Conservation (phyloP, 139 green algal genomes). For the Yamagishiella unicocca region DNA sequence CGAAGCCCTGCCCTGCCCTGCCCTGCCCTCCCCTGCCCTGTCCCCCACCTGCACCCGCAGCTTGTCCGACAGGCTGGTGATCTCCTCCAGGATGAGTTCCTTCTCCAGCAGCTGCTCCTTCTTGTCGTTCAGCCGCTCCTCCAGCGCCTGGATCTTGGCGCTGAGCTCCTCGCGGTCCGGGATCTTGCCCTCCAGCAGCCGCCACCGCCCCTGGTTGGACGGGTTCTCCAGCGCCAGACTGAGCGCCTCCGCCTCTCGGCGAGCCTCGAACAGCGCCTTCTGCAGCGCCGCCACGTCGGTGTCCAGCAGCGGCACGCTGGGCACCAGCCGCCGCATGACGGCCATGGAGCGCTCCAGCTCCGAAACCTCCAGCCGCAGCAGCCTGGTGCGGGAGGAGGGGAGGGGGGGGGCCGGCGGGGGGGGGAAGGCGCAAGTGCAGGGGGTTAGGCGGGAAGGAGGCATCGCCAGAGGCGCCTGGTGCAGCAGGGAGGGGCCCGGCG, state of each 20-base stretch:
- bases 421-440: too few species aligned
- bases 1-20: too few species aligned
- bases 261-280: constrained; percentile 73
- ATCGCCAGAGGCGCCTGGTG: not conserved
- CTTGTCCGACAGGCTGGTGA: constrained; percentile 55
- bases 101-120: constrained; percentile 87
- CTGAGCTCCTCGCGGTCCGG: constrained; percentile 83
- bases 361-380: constrained; percentile 62
- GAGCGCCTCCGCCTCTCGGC: constrained; percentile 73
- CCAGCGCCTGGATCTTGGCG: constrained; percentile 74
- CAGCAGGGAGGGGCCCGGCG: not conserved
- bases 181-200: constrained; percentile 81
- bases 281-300: constrained; percentile 70
- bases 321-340: constrained; percentile 61
- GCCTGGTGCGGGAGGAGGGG: constrained; percentile 17
- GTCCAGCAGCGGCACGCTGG: constrained; percentile 71
- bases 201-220: constrained; percentile 72
- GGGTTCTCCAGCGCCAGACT: constrained; percentile 80
- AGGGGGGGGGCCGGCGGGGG: not conserved
- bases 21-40: too few species aligned
- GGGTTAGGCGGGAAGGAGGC: not conserved
- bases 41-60: constrained; percentile 52
- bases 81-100: constrained; percentile 87
- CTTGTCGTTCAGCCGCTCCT: constrained; percentile 83
- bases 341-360: constrained; percentile 74